Conservation (phyloP, 495 filamentous ascomycete species). For the Pseudomonodictys pantanalensis region DNA sequence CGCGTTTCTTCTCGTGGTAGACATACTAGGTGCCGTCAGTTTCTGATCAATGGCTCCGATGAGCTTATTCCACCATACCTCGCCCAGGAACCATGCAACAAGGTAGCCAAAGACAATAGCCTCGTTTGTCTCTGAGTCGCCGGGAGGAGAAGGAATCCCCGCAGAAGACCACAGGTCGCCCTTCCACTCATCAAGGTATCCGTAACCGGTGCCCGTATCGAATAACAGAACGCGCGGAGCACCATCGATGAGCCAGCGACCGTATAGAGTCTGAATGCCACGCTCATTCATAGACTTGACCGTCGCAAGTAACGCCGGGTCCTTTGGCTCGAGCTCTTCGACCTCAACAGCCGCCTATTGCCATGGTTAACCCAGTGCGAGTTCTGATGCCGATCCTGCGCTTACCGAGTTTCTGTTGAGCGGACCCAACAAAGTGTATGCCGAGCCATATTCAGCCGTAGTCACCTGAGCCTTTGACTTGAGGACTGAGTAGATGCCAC, state of each 20-base stretch:
- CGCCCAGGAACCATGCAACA: conserved; percentile 96
- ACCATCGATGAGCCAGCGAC: conserved; percentile 95
- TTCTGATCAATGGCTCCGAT: background rate
- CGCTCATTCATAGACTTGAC: conserved; percentile 87
- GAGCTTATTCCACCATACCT: conserved; percentile 55
- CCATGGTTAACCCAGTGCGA: too few relatives aligned
- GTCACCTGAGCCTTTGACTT: conserved; percentile 99
- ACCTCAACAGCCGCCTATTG: conserved; percentile 72
- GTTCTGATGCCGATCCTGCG: too few relatives aligned
- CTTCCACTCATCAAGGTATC: conserved; percentile 95
- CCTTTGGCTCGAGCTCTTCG: conserved; percentile 81
- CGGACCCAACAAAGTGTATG: conserved; percentile 92
- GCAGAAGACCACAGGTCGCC: conserved; percentile 88
- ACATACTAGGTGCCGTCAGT: conserved; percentile 64
- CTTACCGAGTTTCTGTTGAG: conserved; percentile 84
- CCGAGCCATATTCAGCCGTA: conserved; percentile 95
- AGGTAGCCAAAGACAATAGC: conserved; percentile 96
- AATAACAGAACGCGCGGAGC: conserved; percentile 91
- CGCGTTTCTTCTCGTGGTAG: conserved; percentile 81
- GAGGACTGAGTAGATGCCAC: conserved; percentile 97
- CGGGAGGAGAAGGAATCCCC: conserved; percentile 86
- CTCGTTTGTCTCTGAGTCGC: conserved; percentile 94
- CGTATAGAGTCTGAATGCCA: conserved; percentile 87
- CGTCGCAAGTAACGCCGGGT: conserved; percentile 73
- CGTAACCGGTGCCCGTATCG: conserved; percentile 88